Base-by-base conservation (phyloP, 1,139 yeast genomes). In the Candida sp. region DNA sequence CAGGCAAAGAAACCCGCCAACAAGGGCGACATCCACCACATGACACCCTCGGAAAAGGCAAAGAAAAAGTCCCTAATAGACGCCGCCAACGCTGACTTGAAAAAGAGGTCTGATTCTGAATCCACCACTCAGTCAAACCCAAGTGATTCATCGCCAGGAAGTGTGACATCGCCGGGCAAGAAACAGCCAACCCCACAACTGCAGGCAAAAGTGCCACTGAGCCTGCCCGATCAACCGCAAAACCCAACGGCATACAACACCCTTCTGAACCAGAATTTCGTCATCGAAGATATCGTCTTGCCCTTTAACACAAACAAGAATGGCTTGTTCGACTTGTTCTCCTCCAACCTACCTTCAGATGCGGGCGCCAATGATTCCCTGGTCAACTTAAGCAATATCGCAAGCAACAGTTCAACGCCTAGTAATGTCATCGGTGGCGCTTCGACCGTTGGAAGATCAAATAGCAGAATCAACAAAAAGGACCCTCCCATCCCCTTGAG, bases 271-370 rank as follows among this genome's bases (percentile, higher is more conserved):
- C 51, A 46, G 32, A 70, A 75, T 51, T 71, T 62, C 50, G 62
- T 71, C 3, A 60, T 73, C 43, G 78, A 73, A 44, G 77, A 73
- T 53, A 61, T 69, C 9, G 56, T 66, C 26, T 50, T 70, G 7
- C 73, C 73, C 1, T 70, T 73, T 52, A 75, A 70, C 28, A 52
- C 69, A 2, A 52, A 50, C 46, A 60, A 57, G 25, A 54, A 54
- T 54, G 77, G 67, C 30, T 63, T 66, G 39, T 73, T 68, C 50
- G 75, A 69, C 46, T 57, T 71, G 48, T 68, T 69, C 46, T 58
- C 65, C 11, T 51, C 60, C 4, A 51, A 50, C 25, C 52, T 32
- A n/a, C 45, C 46, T 42, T 46, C 54, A 3, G 52, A 47, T 33
- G 17, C 25, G 26, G 51, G 44, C 8, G 31, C 30, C 12, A 35